phyloP scores from a whole-genome alignment of 345 rosid genomes.

The Angophora floribunda region DNA sequence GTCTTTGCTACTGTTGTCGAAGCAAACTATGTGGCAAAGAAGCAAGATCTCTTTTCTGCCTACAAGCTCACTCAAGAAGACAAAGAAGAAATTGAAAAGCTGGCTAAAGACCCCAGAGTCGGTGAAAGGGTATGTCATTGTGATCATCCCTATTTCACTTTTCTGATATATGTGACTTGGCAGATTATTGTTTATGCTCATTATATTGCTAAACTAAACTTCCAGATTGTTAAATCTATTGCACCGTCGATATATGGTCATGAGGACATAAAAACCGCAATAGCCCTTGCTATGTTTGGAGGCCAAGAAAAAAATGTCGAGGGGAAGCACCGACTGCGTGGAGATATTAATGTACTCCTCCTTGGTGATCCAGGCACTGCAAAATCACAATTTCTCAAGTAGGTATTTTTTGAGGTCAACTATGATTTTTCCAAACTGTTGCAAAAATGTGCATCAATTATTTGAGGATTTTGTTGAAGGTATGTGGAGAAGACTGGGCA shows the following conservation, averaged over 20 bases:
- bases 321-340: constrained; percentile 89
- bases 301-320: constrained; percentile 93
- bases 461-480: constrained; percentile 24
- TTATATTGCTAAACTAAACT: neutral
- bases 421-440: neutral
- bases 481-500: constrained; percentile 98
- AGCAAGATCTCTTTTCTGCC: constrained; percentile 94
- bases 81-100: constrained; percentile 79
- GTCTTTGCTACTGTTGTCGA: constrained; percentile 96
- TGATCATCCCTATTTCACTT: neutral
- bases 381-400: constrained; percentile 96
- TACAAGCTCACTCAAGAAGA: constrained; percentile 97
- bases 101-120: constrained; percentile 83
- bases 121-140: constrained; percentile 69
- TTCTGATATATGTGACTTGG: neutral
- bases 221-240: constrained; percentile 85
- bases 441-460: neutral
- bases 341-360: constrained; percentile 91
- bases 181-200: neutral
- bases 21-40: constrained; percentile 86
- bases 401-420: constrained; percentile 5
- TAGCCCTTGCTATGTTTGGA: constrained; percentile 96
- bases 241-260: constrained; percentile 99
- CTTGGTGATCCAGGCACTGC: constrained; percentile 98
- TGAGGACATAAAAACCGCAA: constrained; percentile 94